Percentiles rank a stretch among this genome's conserved stretches.
These are phyloP conservation scores for Candida sphagnicola DNA, from an alignment of 805 yeast species.

Conservation along the genomic window DNA sequence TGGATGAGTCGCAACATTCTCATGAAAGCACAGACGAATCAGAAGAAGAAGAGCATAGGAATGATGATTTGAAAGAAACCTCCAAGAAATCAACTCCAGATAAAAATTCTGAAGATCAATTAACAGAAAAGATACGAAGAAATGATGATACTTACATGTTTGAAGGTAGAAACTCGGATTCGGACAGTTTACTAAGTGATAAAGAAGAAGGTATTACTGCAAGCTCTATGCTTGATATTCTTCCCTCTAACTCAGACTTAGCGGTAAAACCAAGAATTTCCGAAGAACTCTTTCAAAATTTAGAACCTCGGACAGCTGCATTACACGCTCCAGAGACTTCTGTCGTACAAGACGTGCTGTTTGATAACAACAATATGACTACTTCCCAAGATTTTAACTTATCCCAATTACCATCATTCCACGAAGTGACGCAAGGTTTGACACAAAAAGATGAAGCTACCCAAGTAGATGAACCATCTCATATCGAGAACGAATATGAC, in stretches of 20 bases:
- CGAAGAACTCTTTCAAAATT: slow-evolving; percentile 24
- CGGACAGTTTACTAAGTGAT: neutral
- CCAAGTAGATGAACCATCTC: slow-evolving; percentile 4
- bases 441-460: slow-evolving; percentile 5
- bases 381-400: neutral
- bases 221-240: neutral
- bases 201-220: slow-evolving; percentile 6
- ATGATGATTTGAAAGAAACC: slow-evolving; percentile 7
- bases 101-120: neutral
- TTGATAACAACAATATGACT: neutral
- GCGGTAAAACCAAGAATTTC: neutral
- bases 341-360: neutral
- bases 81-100: neutral
- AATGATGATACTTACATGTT: slow-evolving; percentile 28
- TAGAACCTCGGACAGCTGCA: slow-evolving; percentile 19
- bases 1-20: slow-evolving; percentile 17
- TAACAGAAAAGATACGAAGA: slow-evolving; percentile 15
- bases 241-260: slow-evolving; percentile 1
- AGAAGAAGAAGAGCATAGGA: slow-evolving; percentile 11
- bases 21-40: slow-evolving; percentile 17
- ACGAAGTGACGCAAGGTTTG: neutral
- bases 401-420: slow-evolving; percentile 3
- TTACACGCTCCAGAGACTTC: no score
- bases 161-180: slow-evolving; percentile 9
- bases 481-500: slow-evolving; percentile 8